Evolutionary conservation across 495 filamentous ascomycete species (phyloP), one percentile per base, ranked within the genome.

Genomic region (Penicillium manginii): DNA sequence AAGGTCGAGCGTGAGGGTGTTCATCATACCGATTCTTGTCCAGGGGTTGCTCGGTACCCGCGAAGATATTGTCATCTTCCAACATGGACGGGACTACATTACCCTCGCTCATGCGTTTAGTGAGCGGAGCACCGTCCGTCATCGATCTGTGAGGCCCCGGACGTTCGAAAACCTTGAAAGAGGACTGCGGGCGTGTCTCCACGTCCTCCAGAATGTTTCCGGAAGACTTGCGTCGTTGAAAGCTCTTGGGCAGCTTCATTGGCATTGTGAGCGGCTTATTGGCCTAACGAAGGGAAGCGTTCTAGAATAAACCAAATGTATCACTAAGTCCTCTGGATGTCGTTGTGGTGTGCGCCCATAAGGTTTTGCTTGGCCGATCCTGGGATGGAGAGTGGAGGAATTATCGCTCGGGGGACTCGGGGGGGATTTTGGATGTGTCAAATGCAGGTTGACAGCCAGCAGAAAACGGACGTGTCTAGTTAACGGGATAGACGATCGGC

Each of bases 201-300:
- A 73, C 71, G 31, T 85, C 84, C 55, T 88, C 87, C 35, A 88
- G 71, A 50, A 75, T 78, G 72, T 87, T 88, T 33, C 82, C 84
- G 62, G 84, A 80, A 63, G 87, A 90, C 75, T 88, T 90, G 57
- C 87, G 83, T 64, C 87, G 81, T 62, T 78, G 73, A 62, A 89
- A 88, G 58, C 73, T 70, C 67, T 86, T 89, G 52, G 84, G 84
- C 54, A 88, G 77, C 76, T 87, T 88, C 73, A 88, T 89, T 73
- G 87, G 87, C 85, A 89, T 89, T 50, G 61, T 57, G 57, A 29
- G 32, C 19, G 40, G 15, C 21, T 31, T 9, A 2, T 49, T 21
- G 21, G 26, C 46, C 26, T 31, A n/a, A 15, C 22, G n/a, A 6
- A 37, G 35, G 35, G 9, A 37, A 17, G 8, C 17, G 23, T 19